Base-by-base conservation (phyloP, 139 green algal species). In the Auxenochlorella pyrenoidosa region DNA sequence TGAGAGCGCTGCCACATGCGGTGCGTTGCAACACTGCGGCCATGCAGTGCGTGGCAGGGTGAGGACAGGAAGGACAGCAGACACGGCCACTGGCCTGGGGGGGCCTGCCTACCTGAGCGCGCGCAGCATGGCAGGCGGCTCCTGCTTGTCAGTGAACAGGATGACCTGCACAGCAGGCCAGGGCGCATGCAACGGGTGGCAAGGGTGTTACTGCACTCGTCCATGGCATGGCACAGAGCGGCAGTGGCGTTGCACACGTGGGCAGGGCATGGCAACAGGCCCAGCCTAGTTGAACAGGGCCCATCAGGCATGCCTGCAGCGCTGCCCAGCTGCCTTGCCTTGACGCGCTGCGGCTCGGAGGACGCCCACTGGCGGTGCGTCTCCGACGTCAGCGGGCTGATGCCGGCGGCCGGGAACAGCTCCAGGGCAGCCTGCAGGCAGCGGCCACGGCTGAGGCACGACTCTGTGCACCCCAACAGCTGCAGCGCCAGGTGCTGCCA, bases 121-220 rank as follows among this genome's bases (percentile, higher is more conserved):
- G 0, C 88, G 83, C 66, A 81, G 90, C 32, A 91, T 58, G 8
- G 84, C 87, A 3, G 91, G 91, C 21, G 81, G 81, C 76, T 92
- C 89, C 26, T 94, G 85, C 82, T 92, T 92, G 77, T 92, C 91
- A 63, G 87, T 94, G 84, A 92, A 91, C 75, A 94, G 82, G 21
- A 94, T 5, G 22, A 90, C 79, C 91, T 93, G 91, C 19, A 30
- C 44, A 79, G 60, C 21, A 34, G 26, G 54, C 54, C 12, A 13
- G 3, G 54, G 54, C 2, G 47, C 10, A 13, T 63, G 2, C 10
- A 63, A 24, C 2, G 54, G 54, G 18, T 63, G 13, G 22, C 16
- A 22, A 63, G 22, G 54, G 54, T 22, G 12, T 54, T 10, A 54
- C 6, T 54, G 47, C 10, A 54, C 47, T n/a, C n/a, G n/a, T n/a